Evolutionary conservation across 768 basidiomycete species (phyloP).

Genomic region (Tulasnella sp.): DNA sequence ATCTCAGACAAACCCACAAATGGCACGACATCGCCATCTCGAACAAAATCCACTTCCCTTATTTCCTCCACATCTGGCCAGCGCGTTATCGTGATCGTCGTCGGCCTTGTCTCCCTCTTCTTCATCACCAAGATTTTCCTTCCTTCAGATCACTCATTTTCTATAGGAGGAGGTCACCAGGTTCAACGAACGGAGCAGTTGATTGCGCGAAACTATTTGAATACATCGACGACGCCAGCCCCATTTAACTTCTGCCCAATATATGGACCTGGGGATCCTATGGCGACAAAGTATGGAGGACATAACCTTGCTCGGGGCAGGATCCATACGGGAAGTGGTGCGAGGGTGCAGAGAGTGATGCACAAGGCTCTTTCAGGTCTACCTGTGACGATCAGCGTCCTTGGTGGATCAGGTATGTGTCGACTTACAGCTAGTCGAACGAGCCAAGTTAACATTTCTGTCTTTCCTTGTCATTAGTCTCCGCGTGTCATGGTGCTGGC

Average conservation of each 20-base stretch:
- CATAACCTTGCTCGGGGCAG: slow-evolving; percentile 62
- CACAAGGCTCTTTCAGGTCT: slow-evolving; percentile 75
- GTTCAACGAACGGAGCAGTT: slow-evolving; percentile 17
- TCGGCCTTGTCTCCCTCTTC: slow-evolving; percentile 6
- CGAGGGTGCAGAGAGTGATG: slow-evolving; percentile 69
- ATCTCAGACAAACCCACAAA: not conserved
- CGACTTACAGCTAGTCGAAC: not conserved
- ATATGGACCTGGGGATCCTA: slow-evolving; percentile 69
- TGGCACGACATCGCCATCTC: slow-evolving; percentile 1
- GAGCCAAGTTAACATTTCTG: not conserved
- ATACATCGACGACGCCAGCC: slow-evolving; percentile 44
- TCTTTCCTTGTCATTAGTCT: slow-evolving; percentile 42
- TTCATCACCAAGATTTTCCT: slow-evolving; percentile 6
- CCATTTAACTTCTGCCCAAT: slow-evolving; percentile 91
- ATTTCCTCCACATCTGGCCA: not conserved
- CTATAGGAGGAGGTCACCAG: not conserved
- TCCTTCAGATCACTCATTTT: not conserved
- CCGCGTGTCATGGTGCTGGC: slow-evolving; percentile 87
- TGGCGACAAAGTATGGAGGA: slow-evolving; percentile 71
- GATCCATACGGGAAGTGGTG: slow-evolving; percentile 69
- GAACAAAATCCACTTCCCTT: not conserved
- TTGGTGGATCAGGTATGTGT: slow-evolving; percentile 75
- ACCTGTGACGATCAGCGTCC: slow-evolving; percentile 79
- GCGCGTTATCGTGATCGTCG: slow-evolving; percentile 3
- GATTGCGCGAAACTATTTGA: slow-evolving; percentile 71